Evolutionary conservation across 2,329 filamentous ascomycete species (phyloP).

Genomic region (Fusarium multiceps): DNA sequence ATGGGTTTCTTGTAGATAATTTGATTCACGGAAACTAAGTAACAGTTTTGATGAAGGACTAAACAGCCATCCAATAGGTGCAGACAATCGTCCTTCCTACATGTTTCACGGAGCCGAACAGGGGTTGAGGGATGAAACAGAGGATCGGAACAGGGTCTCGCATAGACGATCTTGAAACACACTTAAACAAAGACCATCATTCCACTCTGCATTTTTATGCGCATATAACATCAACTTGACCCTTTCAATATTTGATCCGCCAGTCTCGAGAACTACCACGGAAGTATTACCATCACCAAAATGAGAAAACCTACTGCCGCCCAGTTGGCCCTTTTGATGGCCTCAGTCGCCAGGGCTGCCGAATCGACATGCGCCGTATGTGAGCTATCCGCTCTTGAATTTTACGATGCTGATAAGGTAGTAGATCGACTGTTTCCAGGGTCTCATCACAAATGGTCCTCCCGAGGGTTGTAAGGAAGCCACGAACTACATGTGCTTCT

Average conservation of each 20-base stretch:
- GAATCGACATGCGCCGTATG: slow-evolving; percentile 36
- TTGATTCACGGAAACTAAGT: not conserved
- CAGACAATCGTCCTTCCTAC: not conserved
- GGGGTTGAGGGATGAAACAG: slow-evolving; percentile 22
- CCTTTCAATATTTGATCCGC: not conserved
- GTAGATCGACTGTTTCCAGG: slow-evolving; percentile 46
- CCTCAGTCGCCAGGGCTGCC: slow-evolving; percentile 7
- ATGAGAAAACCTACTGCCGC: slow-evolving; percentile 31
- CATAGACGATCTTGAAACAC: slow-evolving; percentile 35
- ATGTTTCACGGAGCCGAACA: slow-evolving; percentile 9
- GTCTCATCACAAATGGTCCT: slow-evolving; percentile 45
- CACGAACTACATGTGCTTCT: slow-evolving; percentile 50
- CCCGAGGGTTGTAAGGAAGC: slow-evolving; percentile 46
- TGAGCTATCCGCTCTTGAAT: rapidly evolving
- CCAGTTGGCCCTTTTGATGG: slow-evolving; percentile 25
- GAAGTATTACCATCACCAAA: not conserved
- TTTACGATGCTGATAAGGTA: not conserved
- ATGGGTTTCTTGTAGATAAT: not conserved
- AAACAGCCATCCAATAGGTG: not conserved
- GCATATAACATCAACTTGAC: slow-evolving; percentile 1
- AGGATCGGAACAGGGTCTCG: slow-evolving; percentile 25
- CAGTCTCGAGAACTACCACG: rapidly evolving
- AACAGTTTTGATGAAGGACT: not conserved
- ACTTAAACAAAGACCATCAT: not conserved
- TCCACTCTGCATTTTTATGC: not conserved